Evolutionary conservation across 2,329 filamentous ascomycete species (phyloP), one percentile per base, ranked within the genome.

Genomic region (Teratosphaeria destructans): DNA sequence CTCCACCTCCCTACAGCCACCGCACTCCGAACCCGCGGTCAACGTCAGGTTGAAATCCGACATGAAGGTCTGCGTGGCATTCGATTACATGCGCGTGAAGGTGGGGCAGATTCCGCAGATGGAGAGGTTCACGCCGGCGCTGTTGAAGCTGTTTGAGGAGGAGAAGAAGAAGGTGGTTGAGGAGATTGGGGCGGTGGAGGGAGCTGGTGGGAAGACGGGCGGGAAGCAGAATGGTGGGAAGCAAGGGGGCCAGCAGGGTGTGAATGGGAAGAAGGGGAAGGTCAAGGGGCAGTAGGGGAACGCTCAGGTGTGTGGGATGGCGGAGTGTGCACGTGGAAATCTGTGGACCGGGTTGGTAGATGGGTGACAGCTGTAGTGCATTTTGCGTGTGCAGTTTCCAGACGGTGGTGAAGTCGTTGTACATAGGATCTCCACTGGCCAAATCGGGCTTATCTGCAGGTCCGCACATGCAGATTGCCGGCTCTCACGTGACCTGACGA

Each of bases 1-100:
- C 69, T 0, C 65, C 67, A 23, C 23, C 23, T 23, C 23, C 23
- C 23, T 23, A 2, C 4, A 32, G 29, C 29, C 29, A 32, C 29
- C 5, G 29, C 4, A 32, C 29, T 32, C 29, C 7, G 29, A 32
- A 5, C 5, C 29, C 16, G 66, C 67, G 1, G 67, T 71, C 29
- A 70, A 66, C 37, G 68, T 73, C 62, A 69, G 69, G 67, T 73
- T 79, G 16, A 75, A 72, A 5, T 75, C 74, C 23, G 79, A 84
- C 61, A 81, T 85, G 77, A 83, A 85, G 47, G 83, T 90, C 16
- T 79, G 89, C 60, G 81, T 91, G 59, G 89, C 86, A 1, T 90
- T 90, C 72, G 89, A 94, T 69, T 85, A 89, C 65, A 93, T 93
- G 88, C 77, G 82, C 5, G 83, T 91, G 49, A 84, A 80, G 71